Base-by-base conservation (phyloP, 192 early-diverging fungal species). In the Obelidium mucronatum region DNA sequence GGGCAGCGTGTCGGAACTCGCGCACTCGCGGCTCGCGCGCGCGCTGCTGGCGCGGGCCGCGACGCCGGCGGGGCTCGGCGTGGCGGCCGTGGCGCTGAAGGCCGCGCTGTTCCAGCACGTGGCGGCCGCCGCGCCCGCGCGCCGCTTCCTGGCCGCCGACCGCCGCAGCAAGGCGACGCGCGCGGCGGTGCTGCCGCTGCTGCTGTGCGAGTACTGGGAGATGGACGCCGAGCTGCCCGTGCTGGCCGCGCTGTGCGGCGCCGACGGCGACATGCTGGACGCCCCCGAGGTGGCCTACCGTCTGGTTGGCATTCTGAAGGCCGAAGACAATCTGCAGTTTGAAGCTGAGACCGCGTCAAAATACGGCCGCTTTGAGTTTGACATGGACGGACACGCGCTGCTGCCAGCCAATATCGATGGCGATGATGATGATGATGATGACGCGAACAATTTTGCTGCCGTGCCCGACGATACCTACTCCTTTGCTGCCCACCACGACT, bases 161-260 rank as follows among this genome's bases (percentile, higher is more conserved):
- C 44, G 44, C 0, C 19, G 44, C 44, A 48, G 0, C 44, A 48
- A 48, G 24, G 24, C 56, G 8, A 33, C 24, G 24, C 8, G 15
- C 6, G 56, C 56, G 8, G 8, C 1, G 13, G 0, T 59, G 13
- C 6, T 59, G 6, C 63, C 63, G 13, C 63, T 65, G 31, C 35
- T 65, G 15, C 34, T 35, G n/a, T 65, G 63, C 63, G 36, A 40
- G 37, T 65, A 40, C 40, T 65, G 40, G 36, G 63, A 65, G 37
- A 65, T 65, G 63, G 63, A 65, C 34, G 31, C 30, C 30, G 33
- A 33, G 15, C 34, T 65, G 6, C 40, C 40, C 17, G 34, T 24
- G 30, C 63, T 65, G 1, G 37, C n/a, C 8, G 11, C 34, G 34
- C 17, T 59, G 13, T 31, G 26, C 26, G 33, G 26, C 26, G 1